Base-by-base conservation (phyloP, 164 flowering plant species). In the Liquidambar formosana region DNA sequence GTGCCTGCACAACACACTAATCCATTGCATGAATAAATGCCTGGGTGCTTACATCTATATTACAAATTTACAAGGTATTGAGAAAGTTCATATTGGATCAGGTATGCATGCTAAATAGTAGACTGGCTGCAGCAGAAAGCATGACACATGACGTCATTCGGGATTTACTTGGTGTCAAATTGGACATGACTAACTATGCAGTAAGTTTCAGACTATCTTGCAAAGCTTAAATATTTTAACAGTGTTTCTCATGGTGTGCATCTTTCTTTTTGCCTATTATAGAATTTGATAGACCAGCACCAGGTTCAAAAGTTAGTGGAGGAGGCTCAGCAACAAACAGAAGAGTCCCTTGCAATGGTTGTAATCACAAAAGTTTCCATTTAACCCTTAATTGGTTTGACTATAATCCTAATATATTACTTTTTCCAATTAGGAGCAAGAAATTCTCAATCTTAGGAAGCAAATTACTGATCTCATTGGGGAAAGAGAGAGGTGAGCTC, bases 81-180 rank as follows among this genome's bases (percentile, higher is more conserved):
- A 67, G 16, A 63, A 12, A 16, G 16, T 54, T 14, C 22, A 2
- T 51, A 3, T 64, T 75, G 67, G 13, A 44, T 65, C 84, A 93
- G 97, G 73, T 92, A 60, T 90, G 89, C 60, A 71, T 81, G 80
- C 81, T 94, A 61, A 90, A 81, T 64, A 79, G 90, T n/a, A 88
- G 93, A 77, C 80, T 94, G 66, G 96, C 94, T 38, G 85, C 94
- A 45, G 84, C 96, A 41, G 98, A 94, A 62, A 91, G 87, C 88
- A 92, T 94, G 98, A 92, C 97, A 49, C 97, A 94, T 78, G 98
- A 94, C 75, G 94, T 94, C 63, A 91, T 91, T 67, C 86, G 97
- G 59, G 98, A 94, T 80, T 75, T 94, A 79, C 94, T 94, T 76
- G 91, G 90, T 56, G 90, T 94, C 61, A 94, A 90, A 65, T 71